Conservation (phyloP, 2,329 filamentous ascomycete genomes). For the Cytospora schulzeri region DNA sequence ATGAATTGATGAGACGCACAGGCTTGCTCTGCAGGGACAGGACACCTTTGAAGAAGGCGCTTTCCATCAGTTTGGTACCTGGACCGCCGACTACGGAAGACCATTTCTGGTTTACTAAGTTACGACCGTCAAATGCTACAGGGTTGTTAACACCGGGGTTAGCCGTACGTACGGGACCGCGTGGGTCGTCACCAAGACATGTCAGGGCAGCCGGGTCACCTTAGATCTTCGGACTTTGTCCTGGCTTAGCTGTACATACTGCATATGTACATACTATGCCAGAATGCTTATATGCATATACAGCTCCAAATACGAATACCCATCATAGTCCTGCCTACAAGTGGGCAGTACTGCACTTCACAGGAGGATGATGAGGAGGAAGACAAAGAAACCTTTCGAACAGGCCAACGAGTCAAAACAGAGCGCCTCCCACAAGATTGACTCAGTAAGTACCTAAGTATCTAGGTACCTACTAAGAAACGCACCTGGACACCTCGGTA, state of each 20-base stretch:
- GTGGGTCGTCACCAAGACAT: not conserved
- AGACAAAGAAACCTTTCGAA: not conserved
- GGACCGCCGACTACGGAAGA: slow-evolving; percentile 18
- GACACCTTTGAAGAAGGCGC: not conserved
- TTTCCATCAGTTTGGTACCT: not conserved
- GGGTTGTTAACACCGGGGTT: not conserved
- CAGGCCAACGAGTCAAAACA: not conserved
- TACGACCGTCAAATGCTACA: not conserved
- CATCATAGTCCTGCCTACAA: too few relatives aligned
- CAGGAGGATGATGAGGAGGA: not conserved
- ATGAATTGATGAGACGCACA: not conserved
- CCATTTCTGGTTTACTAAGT: not conserved
- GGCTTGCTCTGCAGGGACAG: not conserved
- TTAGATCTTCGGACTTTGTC: not conserved
- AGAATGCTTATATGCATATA: too few relatives aligned
- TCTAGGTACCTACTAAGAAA: not conserved
- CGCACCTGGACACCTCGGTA: too few relatives aligned
- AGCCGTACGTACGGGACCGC: not conserved
- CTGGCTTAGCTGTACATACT: not conserved
- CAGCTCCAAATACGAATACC: too few relatives aligned
- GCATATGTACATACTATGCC: not conserved
- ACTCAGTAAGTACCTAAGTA: not conserved
- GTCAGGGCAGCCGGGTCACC: not conserved
- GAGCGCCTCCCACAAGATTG: not conserved
- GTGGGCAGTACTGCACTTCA: not conserved